Base-by-base conservation (phyloP, 148 eudicot species). In the Arbutus unedo region DNA sequence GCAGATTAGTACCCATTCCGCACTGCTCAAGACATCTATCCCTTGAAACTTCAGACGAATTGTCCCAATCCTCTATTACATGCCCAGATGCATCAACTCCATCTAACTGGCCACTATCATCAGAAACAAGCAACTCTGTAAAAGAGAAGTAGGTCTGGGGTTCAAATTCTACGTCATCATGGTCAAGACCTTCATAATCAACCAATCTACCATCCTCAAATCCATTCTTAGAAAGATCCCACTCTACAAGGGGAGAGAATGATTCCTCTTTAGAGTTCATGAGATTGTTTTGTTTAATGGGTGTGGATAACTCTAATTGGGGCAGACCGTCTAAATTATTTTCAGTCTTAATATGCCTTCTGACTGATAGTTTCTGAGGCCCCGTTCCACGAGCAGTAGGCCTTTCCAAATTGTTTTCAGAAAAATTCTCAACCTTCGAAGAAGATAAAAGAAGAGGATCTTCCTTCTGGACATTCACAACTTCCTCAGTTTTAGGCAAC, bases 141-240 rank as follows among this genome's bases (percentile, higher is more conserved):
- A 92, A 92, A n/a, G 99, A 93, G 84, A 94, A 94, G 88, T 90
- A 94, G 45, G 99, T 96, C 83, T 96, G 99, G 15, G 98, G 98
- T 82, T 96, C 98, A 87, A 83, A 94, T 60, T 92, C 98, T 76
- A 86, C 73, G 68, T 87, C 91, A 76, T 92, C 96, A 25, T 81
- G 89, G 79, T 88, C 86, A 1, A 91, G 83, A 76, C 77, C 79
- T 10, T 86, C 91, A 77, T 76, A 86, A 72, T 94, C 91, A 83
- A 87, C 81, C 79, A 85, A 38, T 59, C 83, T 48, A 60, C 83
- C 89, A 78, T 84, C 90, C 77, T 88, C 94, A 45, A 83, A 64
- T 11, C 80, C 91, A 66, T 81, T 85, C 38, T 84, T 83, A 47
- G 91, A 83, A 84, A 87, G 86, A 84, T 88, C 92, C 97, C 97